Base-by-base conservation (phyloP, 768 basidiomycete genomes). In the Podaxis sp. region DNA sequence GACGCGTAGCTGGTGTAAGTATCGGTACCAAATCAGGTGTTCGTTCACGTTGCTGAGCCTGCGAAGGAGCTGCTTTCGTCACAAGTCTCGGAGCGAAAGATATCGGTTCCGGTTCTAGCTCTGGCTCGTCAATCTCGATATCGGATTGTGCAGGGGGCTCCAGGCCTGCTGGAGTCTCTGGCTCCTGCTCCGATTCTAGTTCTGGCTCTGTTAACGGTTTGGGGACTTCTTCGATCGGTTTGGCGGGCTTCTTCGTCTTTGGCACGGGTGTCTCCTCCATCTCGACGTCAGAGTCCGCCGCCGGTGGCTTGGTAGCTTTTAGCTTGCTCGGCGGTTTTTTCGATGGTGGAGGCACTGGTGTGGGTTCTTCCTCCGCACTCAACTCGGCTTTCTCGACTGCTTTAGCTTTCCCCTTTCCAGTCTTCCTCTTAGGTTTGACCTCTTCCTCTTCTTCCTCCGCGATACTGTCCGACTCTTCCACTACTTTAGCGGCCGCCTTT, bases 341-440 rank as follows among this genome's bases (percentile, higher is more conserved):
- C 52, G 22, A 46, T 52, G 13, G 46, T n/a, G 36, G 43, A 29
- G 36, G 11, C 4, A 27, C 25, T 12, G 49, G 49, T 24, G 49
- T 50, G 49, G 49, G 22, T 38, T 59, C 58, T n/a, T 60, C 66
- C 17, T 68, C 64, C n/a, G 65, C 59, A n/a, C 68, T 65, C 11
- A 65, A 63, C 9, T 66, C 69, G 27, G 69, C 71, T n/a, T 77
- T 75, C 37, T 78, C 77, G 41, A 79, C 78, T 7, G 76, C 76
- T 6, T 77, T 19, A 17, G 27, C 29, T 25, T 19, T 46, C 53
- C 13, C 33, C 53, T 49, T 43, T 24, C 25, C 40, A 27, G 41
- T 29, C 7, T 8, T 41, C 46, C 47, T 63, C 36, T 37, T 46
- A 13, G 38, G 38, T 46, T 46, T 17, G n/a, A 46, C 43, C 63